Evolutionary conservation across 495 filamentous ascomycete genomes (phyloP), one percentile per base, ranked within the genome.

Genomic region (Elaphomyces granulatus): DNA sequence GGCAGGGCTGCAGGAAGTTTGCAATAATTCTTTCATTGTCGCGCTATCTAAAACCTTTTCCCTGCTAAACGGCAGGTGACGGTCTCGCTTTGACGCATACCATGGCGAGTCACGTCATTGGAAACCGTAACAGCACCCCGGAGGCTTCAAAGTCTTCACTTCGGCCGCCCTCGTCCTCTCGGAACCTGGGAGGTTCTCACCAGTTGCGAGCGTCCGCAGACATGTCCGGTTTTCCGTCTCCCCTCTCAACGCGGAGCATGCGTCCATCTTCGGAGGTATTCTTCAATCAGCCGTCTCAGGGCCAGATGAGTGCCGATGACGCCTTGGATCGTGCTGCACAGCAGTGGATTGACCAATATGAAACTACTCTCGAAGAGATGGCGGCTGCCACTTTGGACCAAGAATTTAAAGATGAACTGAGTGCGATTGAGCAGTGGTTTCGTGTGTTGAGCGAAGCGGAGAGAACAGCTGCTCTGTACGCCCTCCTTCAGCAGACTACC

Each of bases 371-470:
- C 51, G 92, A 96, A 58, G 90, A 98, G 58, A 98, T 98, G 90
- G 92, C 90, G 15, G 87, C 88, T 20, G 90, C 92, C 34, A 94
- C 92, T 8, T 67, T 96, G 23, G 90, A 98, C 58, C 92, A 98
- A 61, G 92, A 98, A 48, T 98, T 98, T 67, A 98, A 96, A 68
- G 90, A 96, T 64, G 90, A 98, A 62, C 75, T 98, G 37, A 90
- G 83, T 59, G 90, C 90, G 43, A 98, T 98, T 53, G 90, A 98
- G 66, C 88, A 98, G 65, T 98, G 90, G 90, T 98, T 98, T 61
- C 81, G 86, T 34, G 90, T 98, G 19, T 68, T 98, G 40, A 94
- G 88, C 52, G 90, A 98, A 61, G 86, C 90, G 15, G 90, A 98
- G 64, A 68, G 90, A 38, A 98, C 90, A 4, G 90, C 90, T 30